phyloP scores from a whole-genome alignment of 2,329 filamentous ascomycete species.

The Aspergillus puulaauensis region DNA sequence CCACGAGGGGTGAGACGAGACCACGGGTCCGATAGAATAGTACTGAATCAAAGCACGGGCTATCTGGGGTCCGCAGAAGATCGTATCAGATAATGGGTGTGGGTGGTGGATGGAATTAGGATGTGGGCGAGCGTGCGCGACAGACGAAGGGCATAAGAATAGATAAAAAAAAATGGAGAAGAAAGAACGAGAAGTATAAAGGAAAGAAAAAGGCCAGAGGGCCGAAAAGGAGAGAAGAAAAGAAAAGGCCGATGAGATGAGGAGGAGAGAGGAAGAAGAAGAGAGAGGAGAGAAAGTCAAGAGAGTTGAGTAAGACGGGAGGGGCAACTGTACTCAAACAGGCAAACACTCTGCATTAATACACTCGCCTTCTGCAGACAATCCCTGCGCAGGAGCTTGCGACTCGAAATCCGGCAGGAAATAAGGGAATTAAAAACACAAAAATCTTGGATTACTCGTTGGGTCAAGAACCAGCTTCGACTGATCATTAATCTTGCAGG shows the following conservation, averaged over 20 bases:
- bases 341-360: not conserved
- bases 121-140: conserved; percentile 36
- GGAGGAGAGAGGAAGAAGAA: conserved; percentile 16
- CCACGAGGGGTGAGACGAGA: conserved; percentile 12
- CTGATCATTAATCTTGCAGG: not conserved
- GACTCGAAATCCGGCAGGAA: conserved; percentile 1
- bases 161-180: conserved; percentile 14
- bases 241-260: conserved; percentile 12
- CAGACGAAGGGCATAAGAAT: conserved; percentile 10
- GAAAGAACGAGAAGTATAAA: conserved; percentile 27
- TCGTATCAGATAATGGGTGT: conserved; percentile 1
- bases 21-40: not conserved
- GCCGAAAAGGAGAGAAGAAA: conserved; percentile 16
- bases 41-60: not conserved
- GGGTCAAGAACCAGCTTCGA: not conserved
- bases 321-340: conserved; percentile 12
- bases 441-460: not conserved
- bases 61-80: not conserved
- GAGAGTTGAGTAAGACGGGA: conserved; percentile 23
- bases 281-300: conserved; percentile 18
- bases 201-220: conserved; percentile 24
- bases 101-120: conserved; percentile 24
- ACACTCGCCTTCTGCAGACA: not conserved
- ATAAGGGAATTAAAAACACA: not conserved
- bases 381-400: not conserved